phyloP scores from a whole-genome alignment of 805 yeast species.

The Saccharomyces paradoxus region DNA sequence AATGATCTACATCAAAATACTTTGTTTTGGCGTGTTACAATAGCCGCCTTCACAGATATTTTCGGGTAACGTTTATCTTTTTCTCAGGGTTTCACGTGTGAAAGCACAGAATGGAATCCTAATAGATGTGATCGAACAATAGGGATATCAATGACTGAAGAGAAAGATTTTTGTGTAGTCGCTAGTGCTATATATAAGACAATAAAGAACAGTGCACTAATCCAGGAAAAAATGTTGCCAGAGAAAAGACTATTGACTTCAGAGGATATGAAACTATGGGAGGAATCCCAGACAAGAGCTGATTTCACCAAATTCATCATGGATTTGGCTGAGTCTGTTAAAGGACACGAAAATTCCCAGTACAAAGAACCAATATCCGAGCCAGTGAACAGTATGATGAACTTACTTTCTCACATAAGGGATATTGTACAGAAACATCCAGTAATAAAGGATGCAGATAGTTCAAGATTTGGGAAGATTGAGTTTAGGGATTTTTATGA shows the following conservation, averaged over 20 bases:
- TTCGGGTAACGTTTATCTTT: not conserved
- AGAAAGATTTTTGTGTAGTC: not conserved
- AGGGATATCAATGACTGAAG: not conserved
- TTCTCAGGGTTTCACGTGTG: not conserved
- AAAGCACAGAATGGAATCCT: not conserved
- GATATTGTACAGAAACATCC: constrained; percentile 49
- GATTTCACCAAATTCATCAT: constrained; percentile 48
- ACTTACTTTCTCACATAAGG: constrained; percentile 40
- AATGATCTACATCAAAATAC: not conserved
- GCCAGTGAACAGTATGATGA: constrained; percentile 30
- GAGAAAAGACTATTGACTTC: constrained; percentile 44
- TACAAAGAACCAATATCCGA: constrained; percentile 34
- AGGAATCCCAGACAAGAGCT: constrained; percentile 40
- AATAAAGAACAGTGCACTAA: not conserved
- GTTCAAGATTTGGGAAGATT: constrained; percentile 81
- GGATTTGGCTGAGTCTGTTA: constrained; percentile 54
- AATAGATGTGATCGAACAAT: not conserved
- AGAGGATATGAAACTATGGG: constrained; percentile 59
- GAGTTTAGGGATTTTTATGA: constrained; percentile 84
- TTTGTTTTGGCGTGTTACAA: not conserved
- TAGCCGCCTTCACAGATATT: not conserved
- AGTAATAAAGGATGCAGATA: constrained; percentile 50
- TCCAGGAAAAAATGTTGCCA: constrained; percentile 17
- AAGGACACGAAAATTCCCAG: constrained; percentile 49
- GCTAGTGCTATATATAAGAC: too few species aligned